phyloP scores from a whole-genome alignment of 371 early-diverging fungal species.

The Massospora cicadina region DNA sequence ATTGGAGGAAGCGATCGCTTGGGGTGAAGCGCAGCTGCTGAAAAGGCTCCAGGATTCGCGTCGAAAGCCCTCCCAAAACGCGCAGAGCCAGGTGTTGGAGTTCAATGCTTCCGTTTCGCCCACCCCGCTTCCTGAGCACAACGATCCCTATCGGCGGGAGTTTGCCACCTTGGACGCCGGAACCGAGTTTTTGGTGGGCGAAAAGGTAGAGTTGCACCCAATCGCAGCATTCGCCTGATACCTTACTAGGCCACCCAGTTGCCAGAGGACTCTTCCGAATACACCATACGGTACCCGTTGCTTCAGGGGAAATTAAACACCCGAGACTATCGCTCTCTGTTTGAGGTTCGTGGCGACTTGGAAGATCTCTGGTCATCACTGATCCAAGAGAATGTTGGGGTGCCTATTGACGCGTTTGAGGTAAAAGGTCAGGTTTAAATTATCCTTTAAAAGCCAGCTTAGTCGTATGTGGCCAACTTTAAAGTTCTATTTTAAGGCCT shows the following conservation, averaged over 20 bases:
- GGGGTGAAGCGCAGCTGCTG: neutral
- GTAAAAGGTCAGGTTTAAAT: constrained; percentile 20
- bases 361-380: constrained; percentile 57
- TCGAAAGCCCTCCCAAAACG: constrained; percentile 34
- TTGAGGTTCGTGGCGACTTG: constrained; percentile 50
- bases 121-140: constrained; percentile 64
- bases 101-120: constrained; percentile 47
- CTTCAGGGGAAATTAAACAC: constrained; percentile 52
- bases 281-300: constrained; percentile 39
- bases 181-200: neutral
- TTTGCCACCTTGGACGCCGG: constrained; percentile 13
- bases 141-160: constrained; percentile 75
- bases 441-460: too few species aligned
- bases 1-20: constrained; percentile 8
- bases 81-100: constrained; percentile 40
- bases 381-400: constrained; percentile 49
- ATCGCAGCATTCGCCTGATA: neutral
- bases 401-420: constrained; percentile 32
- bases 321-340: constrained; percentile 41
- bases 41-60: neutral
- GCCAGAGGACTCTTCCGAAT: constrained; percentile 18
- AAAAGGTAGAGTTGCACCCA: neutral
- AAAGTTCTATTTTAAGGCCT: neutral
- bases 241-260: constrained; percentile 14
- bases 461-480: too few species aligned